Conservation (phyloP, 1,139 yeast species). For the Geotrichum klebahnii region DNA sequence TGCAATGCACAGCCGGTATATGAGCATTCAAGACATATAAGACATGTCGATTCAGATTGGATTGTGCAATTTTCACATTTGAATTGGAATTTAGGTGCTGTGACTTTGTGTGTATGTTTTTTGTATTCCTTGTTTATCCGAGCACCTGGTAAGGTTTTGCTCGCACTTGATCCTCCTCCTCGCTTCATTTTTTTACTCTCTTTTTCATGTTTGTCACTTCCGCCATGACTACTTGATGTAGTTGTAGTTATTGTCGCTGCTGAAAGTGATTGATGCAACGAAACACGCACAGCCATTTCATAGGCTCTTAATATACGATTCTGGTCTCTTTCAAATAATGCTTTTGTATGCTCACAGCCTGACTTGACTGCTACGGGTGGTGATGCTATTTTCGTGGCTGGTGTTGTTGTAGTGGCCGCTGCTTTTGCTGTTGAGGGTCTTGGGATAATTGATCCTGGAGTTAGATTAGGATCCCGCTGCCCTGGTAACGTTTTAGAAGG, state of each 20-base stretch:
- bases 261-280: conserved; percentile 20
- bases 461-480: conserved; percentile 2
- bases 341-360: conserved; percentile 14
- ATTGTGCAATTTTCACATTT: conserved; percentile 22
- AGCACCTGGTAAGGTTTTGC: conserved; percentile 14
- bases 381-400: not conserved
- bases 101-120: not conserved
- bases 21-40: conserved; percentile 79
- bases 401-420: not conserved
- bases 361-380: not conserved
- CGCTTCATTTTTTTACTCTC: conserved; percentile 13
- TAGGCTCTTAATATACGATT: conserved; percentile 24
- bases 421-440: not conserved
- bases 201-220: conserved; percentile 12
- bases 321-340: not conserved
- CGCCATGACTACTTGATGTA: not conserved
- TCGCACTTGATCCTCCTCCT: not conserved
- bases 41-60: conserved; percentile 14
- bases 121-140: not conserved
- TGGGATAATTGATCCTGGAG: not conserved
- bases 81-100: not conserved
- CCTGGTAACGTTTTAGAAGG: conserved; percentile 19
- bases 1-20: conserved; percentile 74
- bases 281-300: conserved; percentile 27
- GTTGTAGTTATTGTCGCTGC: not conserved